Conservation (phyloP, 2,329 filamentous ascomycete species). For the Fusarium staphyleae region DNA sequence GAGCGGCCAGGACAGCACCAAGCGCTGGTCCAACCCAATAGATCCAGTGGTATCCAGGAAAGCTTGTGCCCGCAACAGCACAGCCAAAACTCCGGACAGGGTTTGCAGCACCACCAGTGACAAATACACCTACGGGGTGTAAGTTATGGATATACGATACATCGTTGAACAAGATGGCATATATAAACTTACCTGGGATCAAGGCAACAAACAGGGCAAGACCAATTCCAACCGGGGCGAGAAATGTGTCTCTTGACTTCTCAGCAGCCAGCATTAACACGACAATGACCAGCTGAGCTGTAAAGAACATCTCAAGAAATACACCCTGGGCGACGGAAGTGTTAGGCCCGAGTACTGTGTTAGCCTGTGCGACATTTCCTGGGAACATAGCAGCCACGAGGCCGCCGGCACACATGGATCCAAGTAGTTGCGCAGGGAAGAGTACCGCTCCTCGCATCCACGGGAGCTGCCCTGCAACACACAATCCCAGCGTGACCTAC, state of each 20-base stretch:
- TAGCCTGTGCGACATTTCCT: constrained; percentile 57
- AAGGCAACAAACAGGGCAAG: constrained; percentile 67
- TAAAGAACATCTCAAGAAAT: constrained; percentile 70
- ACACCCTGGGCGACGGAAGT: constrained; percentile 61
- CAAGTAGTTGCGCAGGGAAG: constrained; percentile 62
- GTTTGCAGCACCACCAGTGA: constrained; percentile 54
- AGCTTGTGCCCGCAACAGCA: constrained; percentile 47
- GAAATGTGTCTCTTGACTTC: constrained; percentile 72
- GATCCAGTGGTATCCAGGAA: constrained; percentile 56
- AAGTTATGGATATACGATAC: constrained; percentile 43
- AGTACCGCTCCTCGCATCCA: constrained; percentile 47
- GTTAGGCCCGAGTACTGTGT: constrained; percentile 55
- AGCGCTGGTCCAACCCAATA: constrained; percentile 59
- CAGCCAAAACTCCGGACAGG: constrained; percentile 57
- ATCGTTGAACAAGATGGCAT: not conserved
- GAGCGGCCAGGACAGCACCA: constrained; percentile 54
- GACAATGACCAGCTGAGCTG: constrained; percentile 64
- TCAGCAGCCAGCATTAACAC: constrained; percentile 72
- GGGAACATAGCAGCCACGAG: constrained; percentile 64
- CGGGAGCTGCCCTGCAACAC: constrained; percentile 26
- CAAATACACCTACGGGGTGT: constrained; percentile 24
- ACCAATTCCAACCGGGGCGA: constrained; percentile 74
- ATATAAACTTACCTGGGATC: constrained; percentile 37
- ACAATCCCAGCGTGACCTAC: constrained; percentile 34
- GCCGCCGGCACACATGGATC: constrained; percentile 61